These are phyloP conservation scores for Kwoniella sp. DNA, from an alignment of 768 basidiomycete species.

Conservation along the genomic window DNA sequence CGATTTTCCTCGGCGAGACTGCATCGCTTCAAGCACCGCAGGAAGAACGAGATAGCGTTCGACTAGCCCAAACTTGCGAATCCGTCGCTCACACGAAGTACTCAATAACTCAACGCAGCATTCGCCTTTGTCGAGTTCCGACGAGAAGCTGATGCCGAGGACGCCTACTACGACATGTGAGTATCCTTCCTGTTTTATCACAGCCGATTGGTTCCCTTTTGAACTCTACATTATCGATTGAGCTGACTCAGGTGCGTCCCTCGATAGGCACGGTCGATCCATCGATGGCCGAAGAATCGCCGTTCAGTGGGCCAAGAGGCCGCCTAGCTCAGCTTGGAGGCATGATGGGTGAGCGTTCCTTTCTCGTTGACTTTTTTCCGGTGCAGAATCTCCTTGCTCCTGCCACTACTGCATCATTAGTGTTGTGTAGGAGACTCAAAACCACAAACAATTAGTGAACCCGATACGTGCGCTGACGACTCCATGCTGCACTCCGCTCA, in stretches of 20 bases:
- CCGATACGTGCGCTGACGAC: too few species aligned
- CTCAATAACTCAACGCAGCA: conserved; percentile 60
- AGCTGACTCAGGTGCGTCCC: not conserved
- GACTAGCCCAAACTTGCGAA: not conserved
- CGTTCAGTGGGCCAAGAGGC: conserved; percentile 72
- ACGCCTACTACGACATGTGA: conserved; percentile 81
- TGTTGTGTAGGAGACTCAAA: too few species aligned
- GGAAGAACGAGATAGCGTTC: too few species aligned
- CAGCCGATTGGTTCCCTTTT: not conserved
- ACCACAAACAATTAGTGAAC: too few species aligned
- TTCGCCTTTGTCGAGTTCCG: conserved; percentile 87
- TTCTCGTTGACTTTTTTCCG: not conserved
- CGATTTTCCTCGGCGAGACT: too few species aligned
- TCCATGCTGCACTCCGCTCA: too few species aligned
- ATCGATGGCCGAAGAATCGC: conserved; percentile 76
- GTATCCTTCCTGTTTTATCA: conserved; percentile 51
- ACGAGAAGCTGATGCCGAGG: conserved; percentile 74
- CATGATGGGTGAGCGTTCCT: conserved; percentile 61
- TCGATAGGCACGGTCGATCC: conserved; percentile 69
- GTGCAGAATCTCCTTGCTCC: too few species aligned
- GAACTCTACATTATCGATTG: not conserved
- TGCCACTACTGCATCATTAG: too few species aligned
- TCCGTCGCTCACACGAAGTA: conserved; percentile 12
- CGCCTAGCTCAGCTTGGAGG: conserved; percentile 81
- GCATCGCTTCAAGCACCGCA: too few species aligned